A percentile compares a stretch with the other conserved stretches of the same genome.
Conservation (phyloP, 179 eudicot genomes). For the Spinacia oleracea region DNA sequence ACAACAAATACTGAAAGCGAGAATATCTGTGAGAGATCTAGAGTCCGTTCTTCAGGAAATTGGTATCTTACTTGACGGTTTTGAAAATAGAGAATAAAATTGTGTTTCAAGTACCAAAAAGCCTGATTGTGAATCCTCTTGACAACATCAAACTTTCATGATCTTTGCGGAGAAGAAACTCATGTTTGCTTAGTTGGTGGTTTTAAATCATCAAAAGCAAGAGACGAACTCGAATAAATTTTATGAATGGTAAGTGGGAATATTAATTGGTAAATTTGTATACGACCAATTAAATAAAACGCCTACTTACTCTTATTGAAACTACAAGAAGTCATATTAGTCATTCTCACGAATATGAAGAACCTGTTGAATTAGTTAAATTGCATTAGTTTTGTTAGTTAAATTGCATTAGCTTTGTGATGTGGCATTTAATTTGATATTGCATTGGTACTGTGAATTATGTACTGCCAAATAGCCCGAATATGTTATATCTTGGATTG, state of each 20-base stretch:
- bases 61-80: constrained; percentile 54
- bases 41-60: constrained; percentile 81
- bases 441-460: neutral
- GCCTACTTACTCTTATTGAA: neutral
- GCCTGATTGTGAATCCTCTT: constrained; percentile 48
- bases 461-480: no score
- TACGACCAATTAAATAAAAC: neutral
- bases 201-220: constrained; percentile 61
- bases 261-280: neutral
- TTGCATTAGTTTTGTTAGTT: no score
- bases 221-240: constrained; percentile 54
- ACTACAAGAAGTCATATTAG: neutral
- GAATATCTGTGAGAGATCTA: constrained; percentile 71
- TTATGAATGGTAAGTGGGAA: constrained; percentile 51
- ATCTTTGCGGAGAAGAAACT: constrained; percentile 61
- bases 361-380: neutral
- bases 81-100: constrained; percentile 71
- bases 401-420: neutral
- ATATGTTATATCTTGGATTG: neutral
- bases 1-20: constrained; percentile 60
- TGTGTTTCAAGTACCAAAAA: constrained; percentile 49
- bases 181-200: constrained; percentile 90
- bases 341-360: neutral
- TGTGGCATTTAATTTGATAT: neutral
- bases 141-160: constrained; percentile 54